A percentile compares a stretch with the other conserved stretches of the same genome.
These are phyloP conservation scores for Pontederia paniculata DNA, from an alignment of 176 grass and related monocot species.

Conservation along the genomic window DNA sequence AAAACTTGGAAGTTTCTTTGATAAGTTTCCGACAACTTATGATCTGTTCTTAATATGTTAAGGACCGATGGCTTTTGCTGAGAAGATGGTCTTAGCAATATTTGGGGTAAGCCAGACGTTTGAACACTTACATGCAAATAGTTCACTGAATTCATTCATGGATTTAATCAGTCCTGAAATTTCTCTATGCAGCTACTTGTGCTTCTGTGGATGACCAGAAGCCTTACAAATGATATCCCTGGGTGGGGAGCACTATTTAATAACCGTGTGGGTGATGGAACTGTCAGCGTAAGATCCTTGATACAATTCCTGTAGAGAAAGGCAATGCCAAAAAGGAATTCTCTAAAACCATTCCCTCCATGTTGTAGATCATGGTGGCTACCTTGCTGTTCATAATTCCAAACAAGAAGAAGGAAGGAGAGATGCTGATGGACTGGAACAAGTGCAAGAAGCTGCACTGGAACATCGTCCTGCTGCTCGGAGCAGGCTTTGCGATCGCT, in stretches of 20 bases:
- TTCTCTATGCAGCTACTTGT: constrained; percentile 39
- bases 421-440: constrained; percentile 96
- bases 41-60: constrained; percentile 5
- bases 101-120: constrained; percentile 47
- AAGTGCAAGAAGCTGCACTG: constrained; percentile 89
- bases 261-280: constrained; percentile 63
- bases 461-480: constrained; percentile 81
- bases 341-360: neutral
- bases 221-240: constrained; percentile 54
- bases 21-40: neutral
- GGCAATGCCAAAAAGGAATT: neutral
- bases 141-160: neutral
- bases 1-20: neutral
- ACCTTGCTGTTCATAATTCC: constrained; percentile 88
- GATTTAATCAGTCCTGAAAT: neutral
- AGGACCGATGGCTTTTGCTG: constrained; percentile 80
- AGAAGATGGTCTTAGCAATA: constrained; percentile 84
- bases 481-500: constrained; percentile 80
- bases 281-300: constrained; percentile 64
- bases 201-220: constrained; percentile 81
- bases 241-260: constrained; percentile 87
- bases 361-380: constrained; percentile 68
- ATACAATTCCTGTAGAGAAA: neutral
- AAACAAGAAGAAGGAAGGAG: constrained; percentile 38
- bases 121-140: neutral